Base-by-base conservation (phyloP, 2,329 filamentous ascomycete species). In the Dactylonectria estremocensis region DNA sequence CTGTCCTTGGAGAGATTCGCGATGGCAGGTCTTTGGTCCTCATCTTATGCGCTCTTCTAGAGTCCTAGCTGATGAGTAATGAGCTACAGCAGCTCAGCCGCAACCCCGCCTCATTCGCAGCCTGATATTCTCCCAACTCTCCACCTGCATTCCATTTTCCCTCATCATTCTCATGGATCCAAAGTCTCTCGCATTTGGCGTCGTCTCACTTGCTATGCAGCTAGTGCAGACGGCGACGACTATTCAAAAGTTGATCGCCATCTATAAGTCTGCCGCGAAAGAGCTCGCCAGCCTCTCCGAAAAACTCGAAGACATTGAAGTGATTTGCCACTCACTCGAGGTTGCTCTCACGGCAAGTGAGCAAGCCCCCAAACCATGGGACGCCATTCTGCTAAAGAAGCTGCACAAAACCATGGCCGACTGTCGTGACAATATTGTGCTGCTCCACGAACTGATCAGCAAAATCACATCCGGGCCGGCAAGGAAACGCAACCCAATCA, bases 181-280 rank as follows among this genome's bases (percentile, higher is more conserved):
- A 5, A 63, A 45, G 5, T 71, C 69, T 0, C 45, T 71, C 3
- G 45, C 66, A 1, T 64, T 72, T 5, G 64, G 61, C 4, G 57
- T 72, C 1, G 45, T 64, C 1, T 59, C 69, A 0, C 9, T 70
- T 2, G 63, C 57, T 14, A 33, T 66, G 18, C 67, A 72, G n/a
- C 35, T 72, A 0, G 28, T 55, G 6, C 33, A 53, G 3, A 52
- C 52, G 0, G 55, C 50, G 0, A 50, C 9, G 0, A 31, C 67
- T 0, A 66, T 72, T 18, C 63, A 63, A 2, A 24, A 50, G 2
- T 7, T 67, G 43, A 71, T 70, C 4, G 9, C 33, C 0, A 18
- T 52, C 8, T 72, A 69, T 37, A 70, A 52, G 6, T 70, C 61
- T 14, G 69, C 70, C 1, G 24, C 64, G 2, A 61, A 40, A 2